Conservation (phyloP, 2,329 filamentous ascomycete genomes). For the Cladophialophora carrionii region DNA sequence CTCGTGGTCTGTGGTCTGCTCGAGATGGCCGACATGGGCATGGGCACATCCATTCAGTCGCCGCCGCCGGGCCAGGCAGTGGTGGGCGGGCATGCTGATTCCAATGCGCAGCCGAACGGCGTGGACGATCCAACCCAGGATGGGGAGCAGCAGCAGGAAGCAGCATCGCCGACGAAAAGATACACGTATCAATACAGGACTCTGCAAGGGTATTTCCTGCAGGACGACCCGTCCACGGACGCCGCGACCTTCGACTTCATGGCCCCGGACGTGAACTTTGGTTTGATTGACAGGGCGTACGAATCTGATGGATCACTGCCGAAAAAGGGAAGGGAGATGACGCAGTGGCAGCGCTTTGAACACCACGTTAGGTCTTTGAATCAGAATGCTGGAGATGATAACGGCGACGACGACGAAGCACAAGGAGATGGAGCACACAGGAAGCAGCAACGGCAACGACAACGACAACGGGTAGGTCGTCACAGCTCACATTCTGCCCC, state of each 20-base stretch:
- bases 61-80: slow-evolving; percentile 21
- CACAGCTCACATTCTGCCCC: slow-evolving; percentile 3
- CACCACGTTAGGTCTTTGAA: slow-evolving; percentile 56
- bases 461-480: not conserved
- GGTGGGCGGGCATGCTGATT: slow-evolving; percentile 29
- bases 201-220: slow-evolving; percentile 40
- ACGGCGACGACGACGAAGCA: slow-evolving; percentile 3
- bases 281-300: slow-evolving; percentile 54
- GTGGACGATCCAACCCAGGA: not conserved
- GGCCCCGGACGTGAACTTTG: slow-evolving; percentile 47
- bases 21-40: slow-evolving; percentile 23
- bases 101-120: slow-evolving; percentile 8
- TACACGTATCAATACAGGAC: slow-evolving; percentile 30
- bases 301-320: slow-evolving; percentile 43
- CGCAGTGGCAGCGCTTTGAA: slow-evolving; percentile 61
- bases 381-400: slow-evolving; percentile 38
- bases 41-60: slow-evolving; percentile 12
- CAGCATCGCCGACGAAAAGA: slow-evolving; percentile 3
- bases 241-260: slow-evolving; percentile 52
- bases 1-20: slow-evolving; percentile 59
- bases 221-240: slow-evolving; percentile 55
- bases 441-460: not conserved
- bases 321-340: slow-evolving; percentile 41
- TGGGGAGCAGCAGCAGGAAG: slow-evolving; percentile 4
- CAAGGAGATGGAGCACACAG: not conserved